Evolutionary conservation across 129 eudicot species (phyloP), one percentile per base, ranked within the genome.

Genomic region (Heracleum sosnowskyi): DNA sequence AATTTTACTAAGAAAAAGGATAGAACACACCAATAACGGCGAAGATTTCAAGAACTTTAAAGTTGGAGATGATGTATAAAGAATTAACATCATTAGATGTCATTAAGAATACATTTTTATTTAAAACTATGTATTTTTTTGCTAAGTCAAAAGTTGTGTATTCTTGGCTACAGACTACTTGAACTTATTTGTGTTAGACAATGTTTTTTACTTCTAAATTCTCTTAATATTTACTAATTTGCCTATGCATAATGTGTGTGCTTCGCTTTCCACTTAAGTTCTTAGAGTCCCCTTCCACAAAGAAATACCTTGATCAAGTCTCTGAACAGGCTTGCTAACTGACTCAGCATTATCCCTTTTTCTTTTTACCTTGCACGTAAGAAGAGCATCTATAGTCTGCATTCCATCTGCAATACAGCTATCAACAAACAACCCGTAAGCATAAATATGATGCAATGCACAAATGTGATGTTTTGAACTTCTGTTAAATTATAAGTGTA

Each of bases 371-470:
- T 85, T 89, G 87, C 95, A 86, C 15, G 99, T 96, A 81, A 96
- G 96, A 77, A 96, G 99, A 69, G 93, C 83, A 82, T 96, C 99
- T 76, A 96, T 81, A 64, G 97, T 87, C 92, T 90, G 97, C 89
- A 90, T 86, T 83, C 96, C 97, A 86, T 96, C 97, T 90, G 96
- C 89, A 90, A 89, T 86, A 84, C 97, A 95, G 91, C 99, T 95
- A 89, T 85, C 85, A 85, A 76, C 84, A 29, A 79, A 46, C 63
- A 81, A 72, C 55, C 73, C 46, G 45, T 28, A 36, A 82, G 63
- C 76, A 82, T 78, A 40, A 7, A 81, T 49, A 63, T 24, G 66
- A 73, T 72, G 81, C 26, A 55, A 44, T 16, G 16, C n/a, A 69
- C 47, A n/a, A 51, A 60, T 24, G 31, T 3, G 63, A n/a, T 74